phyloP scores from a whole-genome alignment of 2,329 filamentous ascomycete species.

The Sarocladium brachiariae region DNA sequence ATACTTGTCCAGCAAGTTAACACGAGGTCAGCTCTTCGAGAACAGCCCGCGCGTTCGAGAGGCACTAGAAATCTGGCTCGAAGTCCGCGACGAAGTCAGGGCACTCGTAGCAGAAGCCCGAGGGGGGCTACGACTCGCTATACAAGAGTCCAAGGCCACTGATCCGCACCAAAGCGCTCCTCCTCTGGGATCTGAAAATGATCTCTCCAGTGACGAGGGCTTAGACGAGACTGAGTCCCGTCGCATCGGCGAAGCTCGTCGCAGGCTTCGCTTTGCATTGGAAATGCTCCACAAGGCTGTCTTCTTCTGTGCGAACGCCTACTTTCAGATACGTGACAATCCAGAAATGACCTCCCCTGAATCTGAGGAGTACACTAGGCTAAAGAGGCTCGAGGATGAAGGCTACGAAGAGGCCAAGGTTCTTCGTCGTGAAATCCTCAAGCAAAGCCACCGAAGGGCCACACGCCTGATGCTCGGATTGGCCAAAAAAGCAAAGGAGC shows the following conservation, averaged over 20 bases:
- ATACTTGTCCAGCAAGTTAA: constrained; percentile 56
- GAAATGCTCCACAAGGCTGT: constrained; percentile 75
- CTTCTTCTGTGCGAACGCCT: constrained; percentile 80
- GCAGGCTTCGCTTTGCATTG: constrained; percentile 62
- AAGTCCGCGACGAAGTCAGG: constrained; percentile 42
- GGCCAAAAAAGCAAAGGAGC: constrained; percentile 40
- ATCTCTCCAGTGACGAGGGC: constrained; percentile 29
- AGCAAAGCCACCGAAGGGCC: constrained; percentile 35
- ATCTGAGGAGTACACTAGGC: constrained; percentile 56
- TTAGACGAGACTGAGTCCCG: constrained; percentile 24
- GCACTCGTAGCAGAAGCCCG: constrained; percentile 58
- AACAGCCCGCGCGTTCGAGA: constrained; percentile 61
- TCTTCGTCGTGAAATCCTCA: constrained; percentile 73
- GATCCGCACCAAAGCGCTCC: background rate
- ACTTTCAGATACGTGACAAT: constrained; percentile 76
- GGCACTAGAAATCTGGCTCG: constrained; percentile 64
- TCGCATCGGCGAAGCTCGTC: constrained; percentile 51
- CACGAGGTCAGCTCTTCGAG: constrained; percentile 70
- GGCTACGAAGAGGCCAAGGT: constrained; percentile 73
- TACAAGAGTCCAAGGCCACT: constrained; percentile 19
- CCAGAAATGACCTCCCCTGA: constrained; percentile 55
- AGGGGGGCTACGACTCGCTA: constrained; percentile 48
- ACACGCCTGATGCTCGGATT: constrained; percentile 54
- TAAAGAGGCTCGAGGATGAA: constrained; percentile 65
- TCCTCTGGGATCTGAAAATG: constrained; percentile 23